Conservation (phyloP, 164 flowering plant species). For the Protea cynaroides region DNA sequence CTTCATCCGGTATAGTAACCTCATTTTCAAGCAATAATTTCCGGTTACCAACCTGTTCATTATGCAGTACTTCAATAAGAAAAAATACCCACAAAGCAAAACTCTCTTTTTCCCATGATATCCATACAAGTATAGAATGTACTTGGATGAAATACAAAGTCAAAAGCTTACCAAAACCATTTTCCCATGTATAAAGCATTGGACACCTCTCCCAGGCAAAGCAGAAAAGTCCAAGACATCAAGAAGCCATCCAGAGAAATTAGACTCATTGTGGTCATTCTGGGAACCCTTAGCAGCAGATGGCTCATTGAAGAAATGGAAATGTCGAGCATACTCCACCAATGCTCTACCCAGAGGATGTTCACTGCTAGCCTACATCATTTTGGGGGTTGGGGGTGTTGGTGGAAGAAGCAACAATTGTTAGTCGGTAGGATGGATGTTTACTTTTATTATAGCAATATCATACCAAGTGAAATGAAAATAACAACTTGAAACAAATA, state of each 20-base stretch:
- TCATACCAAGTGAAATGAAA: neutral
- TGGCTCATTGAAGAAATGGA: constrained; percentile 77
- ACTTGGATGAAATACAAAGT: neutral
- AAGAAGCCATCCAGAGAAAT: constrained; percentile 73
- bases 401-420: neutral
- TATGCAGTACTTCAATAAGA: constrained; percentile 11
- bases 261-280: constrained; percentile 23
- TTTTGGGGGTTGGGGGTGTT: too few species aligned
- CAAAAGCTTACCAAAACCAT: constrained; percentile 55
- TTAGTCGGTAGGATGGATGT: too few species aligned
- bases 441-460: neutral
- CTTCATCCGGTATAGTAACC: constrained; percentile 41
- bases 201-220: constrained; percentile 86
- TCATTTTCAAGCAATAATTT: constrained; percentile 72
- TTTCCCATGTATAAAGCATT: constrained; percentile 61
- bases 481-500: neutral
- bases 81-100: neutral
- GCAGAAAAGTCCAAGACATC: constrained; percentile 70
- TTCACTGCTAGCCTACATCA: constrained; percentile 85
- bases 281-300: constrained; percentile 31
- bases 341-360: constrained; percentile 92
- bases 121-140: too few species aligned
- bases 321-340: constrained; percentile 84
- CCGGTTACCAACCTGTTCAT: constrained; percentile 83
- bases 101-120: too few species aligned